Evolutionary conservation across 148 eudicot species (phyloP), one percentile per base, ranked within the genome.

Genomic region (Vaccinium macrocarpon): DNA sequence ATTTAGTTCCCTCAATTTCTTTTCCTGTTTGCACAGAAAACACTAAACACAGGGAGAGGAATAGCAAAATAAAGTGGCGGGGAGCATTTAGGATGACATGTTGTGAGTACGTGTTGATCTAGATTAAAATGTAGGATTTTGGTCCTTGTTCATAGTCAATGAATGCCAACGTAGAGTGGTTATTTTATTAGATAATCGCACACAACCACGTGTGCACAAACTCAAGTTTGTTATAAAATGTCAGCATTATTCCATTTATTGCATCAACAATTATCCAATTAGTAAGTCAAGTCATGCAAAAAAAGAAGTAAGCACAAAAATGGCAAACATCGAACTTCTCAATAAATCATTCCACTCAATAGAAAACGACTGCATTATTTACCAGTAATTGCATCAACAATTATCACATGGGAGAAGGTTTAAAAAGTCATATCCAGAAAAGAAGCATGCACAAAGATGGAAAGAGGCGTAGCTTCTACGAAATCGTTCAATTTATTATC

Each of bases 231-330:
- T 2, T 8, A 52, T 9, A 11, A 52, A 13, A 52, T 52, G 55
- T 0, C 55, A 11, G 16, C 16, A 66, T 27, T 66, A 66, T 66
- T 66, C 72, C 32, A 25, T 66, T 66, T 66, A 14, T 27, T 78
- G 81, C 11, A 78, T 78, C 61, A 78, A 78, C 81, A 78, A 78
- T 46, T 14, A 52, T 51, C 4, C 46, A 52, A 25, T 53, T 46
- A 8, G 14, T 52, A 50, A 8, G 23, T 35, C 35, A 77, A 51
- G 38, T 55, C 81, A 29, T 16, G 21, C 38, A 79, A 11, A 49
- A 11, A 8, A 78, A 18, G 51, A 14, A 55, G 13, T 27, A 25
- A n/a, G 14, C 66, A 55, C 66, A 79, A 56, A 79, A 14, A 79
- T 16, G 66, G 42, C 16, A 32, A 13, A 66, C 32, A 25, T 4